Percentiles rank a stretch among this genome's conserved stretches.
phyloP scores from a whole-genome alignment of 768 basidiomycete species.

The Omphalotus guepiniiformis region DNA sequence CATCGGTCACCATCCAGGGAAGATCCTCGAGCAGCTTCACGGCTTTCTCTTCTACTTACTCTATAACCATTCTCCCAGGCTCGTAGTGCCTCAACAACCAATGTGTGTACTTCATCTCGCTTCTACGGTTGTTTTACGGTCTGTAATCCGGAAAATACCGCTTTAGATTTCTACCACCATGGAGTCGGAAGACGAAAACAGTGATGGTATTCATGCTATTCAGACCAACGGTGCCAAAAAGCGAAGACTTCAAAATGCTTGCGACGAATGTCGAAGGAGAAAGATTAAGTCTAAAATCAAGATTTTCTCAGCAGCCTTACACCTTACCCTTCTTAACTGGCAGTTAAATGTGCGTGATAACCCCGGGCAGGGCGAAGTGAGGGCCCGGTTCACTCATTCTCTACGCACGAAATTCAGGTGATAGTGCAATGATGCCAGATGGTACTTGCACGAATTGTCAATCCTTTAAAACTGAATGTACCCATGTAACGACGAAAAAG shows the following conservation, averaged over 20 bases:
- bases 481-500: conserved; percentile 37
- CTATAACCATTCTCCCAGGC: too few species aligned
- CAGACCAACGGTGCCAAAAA: too few species aligned
- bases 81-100: too few species aligned
- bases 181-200: too few species aligned
- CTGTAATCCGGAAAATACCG: too few species aligned
- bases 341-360: not conserved
- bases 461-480: conserved; percentile 31
- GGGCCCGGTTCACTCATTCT: not conserved
- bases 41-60: not conserved
- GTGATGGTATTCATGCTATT: too few species aligned
- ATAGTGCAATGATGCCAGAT: conserved; percentile 37
- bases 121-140: too few species aligned
- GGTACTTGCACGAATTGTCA: conserved; percentile 37
- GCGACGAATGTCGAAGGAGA: conserved; percentile 59
- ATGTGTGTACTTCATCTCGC: too few species aligned
- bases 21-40: too few species aligned
- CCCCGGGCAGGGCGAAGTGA: too few species aligned
- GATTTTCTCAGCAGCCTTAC: not conserved
- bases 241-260: conserved; percentile 18
- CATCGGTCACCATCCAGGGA: too few species aligned
- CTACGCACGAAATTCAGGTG: conserved; percentile 19
- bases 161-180: too few species aligned
- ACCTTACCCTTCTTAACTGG: not conserved
- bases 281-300: conserved; percentile 38